These are phyloP conservation scores for Stylonectria norvegica DNA, from an alignment of 2,329 filamentous ascomycete genomes.

Conservation along the genomic window DNA sequence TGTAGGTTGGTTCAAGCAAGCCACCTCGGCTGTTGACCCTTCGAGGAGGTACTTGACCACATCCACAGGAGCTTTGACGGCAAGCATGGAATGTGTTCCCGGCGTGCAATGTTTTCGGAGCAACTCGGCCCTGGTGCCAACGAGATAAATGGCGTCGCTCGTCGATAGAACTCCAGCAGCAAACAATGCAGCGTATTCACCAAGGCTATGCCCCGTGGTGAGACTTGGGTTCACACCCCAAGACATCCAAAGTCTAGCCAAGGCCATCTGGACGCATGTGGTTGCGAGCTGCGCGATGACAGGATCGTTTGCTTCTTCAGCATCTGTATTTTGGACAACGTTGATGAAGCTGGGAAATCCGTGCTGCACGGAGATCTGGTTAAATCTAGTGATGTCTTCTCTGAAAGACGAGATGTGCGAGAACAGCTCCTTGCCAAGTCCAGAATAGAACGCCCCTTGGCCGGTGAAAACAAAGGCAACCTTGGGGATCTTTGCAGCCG, in stretches of 20 bases:
- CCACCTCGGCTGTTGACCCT: constrained; percentile 47
- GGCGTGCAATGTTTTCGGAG: constrained; percentile 51
- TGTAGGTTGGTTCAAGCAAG: constrained; percentile 72
- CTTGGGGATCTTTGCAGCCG: constrained; percentile 11
- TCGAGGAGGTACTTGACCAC: constrained; percentile 5
- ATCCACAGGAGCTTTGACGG: constrained; percentile 11
- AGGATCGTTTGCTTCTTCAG: constrained; percentile 12
- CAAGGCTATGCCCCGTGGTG: constrained; percentile 50
- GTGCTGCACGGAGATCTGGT: constrained; percentile 29
- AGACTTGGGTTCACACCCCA: constrained; percentile 38
- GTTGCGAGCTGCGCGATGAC: constrained; percentile 37
- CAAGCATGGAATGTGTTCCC: constrained; percentile 31
- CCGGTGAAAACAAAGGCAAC: constrained; percentile 45
- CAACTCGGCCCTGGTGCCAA: constrained; percentile 55
- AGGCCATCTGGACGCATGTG: constrained; percentile 38
- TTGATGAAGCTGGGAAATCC: constrained; percentile 38
- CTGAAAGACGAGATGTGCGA: constrained; percentile 30
- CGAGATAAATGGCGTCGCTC: constrained; percentile 58
- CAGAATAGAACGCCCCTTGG: constrained; percentile 38
- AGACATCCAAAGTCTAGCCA: constrained; percentile 32
- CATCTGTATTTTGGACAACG: constrained; percentile 42
- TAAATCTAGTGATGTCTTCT: constrained; percentile 30
- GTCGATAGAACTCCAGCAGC: constrained; percentile 57
- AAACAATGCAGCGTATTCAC: constrained; percentile 61
- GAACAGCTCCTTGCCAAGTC: constrained; percentile 35